Base-by-base conservation (phyloP, 257 asterid genomes). In the Fraxinus quadrangulata region DNA sequence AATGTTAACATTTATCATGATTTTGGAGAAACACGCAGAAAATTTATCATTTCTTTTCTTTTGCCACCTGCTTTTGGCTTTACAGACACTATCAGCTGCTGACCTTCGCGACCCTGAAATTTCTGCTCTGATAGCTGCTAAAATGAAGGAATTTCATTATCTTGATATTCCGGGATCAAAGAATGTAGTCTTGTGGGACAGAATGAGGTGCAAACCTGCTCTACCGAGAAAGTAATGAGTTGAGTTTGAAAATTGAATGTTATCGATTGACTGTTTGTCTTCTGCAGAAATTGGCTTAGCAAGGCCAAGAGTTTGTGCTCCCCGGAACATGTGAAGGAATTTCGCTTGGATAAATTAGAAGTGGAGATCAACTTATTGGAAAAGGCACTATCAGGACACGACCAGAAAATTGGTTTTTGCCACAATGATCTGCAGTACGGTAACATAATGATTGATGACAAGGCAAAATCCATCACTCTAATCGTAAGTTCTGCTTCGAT, bases 371-470 rank as follows among this genome's bases (percentile, higher is more conserved):
- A 1, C 49, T 37, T 79, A 6, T 75, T 96, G 81, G 92, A 92
- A 80, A 87, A 81, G 77, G 90, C 88, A 61, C 78, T 88, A 28
- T 85, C 89, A 12, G 69, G 74, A 54, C 80, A 76, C 24, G 65
- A 81, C 24, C 94, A 87, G 73, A 86, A 87, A 51, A 82, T 90
- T 67, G 96, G 89, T 17, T 96, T 96, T 80, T 96, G 98, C 85
- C 99, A 96, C 90, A 96, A 93, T 79, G 99, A 96, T 73, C 67
- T 93, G 91, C 99, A 96, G 80, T 96, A 96, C 66, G 99, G 99
- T 69, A 96, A 96, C 84, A 84, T 93, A 65, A 96, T 96, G 99
- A 86, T 93, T 72, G 87, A 92, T 56, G 97, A 92, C 67, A 39
- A 83, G 59, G 82, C 84, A 1, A 80, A 67, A 76, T 79, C 73